Conservation (phyloP, 768 basidiomycete species). For the Favolaschia claudopus region DNA sequence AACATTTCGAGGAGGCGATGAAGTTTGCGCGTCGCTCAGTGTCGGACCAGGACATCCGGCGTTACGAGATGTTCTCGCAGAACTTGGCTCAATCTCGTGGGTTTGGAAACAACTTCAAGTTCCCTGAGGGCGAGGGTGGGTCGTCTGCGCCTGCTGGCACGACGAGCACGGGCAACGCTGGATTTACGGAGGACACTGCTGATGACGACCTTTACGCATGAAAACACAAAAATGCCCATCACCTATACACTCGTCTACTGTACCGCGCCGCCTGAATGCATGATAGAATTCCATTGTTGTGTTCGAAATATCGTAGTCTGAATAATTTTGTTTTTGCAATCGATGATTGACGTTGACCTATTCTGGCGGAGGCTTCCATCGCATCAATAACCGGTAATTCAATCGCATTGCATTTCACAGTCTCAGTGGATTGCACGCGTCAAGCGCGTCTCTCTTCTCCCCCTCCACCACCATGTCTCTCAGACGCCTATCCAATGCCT, state of each 20-base stretch:
- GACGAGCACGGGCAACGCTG: conserved; percentile 67
- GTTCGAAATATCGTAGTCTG: background rate
- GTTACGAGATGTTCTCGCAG: conserved; percentile 99
- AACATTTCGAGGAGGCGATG: conserved; percentile 99
- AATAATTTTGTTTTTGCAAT: background rate
- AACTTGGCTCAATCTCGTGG: conserved; percentile 91
- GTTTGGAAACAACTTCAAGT: conserved; percentile 97
- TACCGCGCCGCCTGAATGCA: conserved; percentile 15
- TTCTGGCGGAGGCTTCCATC: too few species aligned
- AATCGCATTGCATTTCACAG: too few species aligned
- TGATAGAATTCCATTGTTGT: conserved; percentile 18
- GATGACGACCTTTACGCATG: conserved; percentile 95
- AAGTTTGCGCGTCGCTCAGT: conserved; percentile 96
- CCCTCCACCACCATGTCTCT: conserved; percentile 30
- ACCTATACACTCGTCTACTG: background rate
- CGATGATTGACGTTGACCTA: too few species aligned
- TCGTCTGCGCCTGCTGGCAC: conserved; percentile 49
- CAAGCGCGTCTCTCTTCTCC: conserved; percentile 19
- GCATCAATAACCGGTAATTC: too few species aligned
- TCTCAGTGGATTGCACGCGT: conserved; percentile 14
- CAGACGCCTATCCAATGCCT: conserved; percentile 43
- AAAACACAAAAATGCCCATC: conserved; percentile 25
- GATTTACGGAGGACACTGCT: conserved; percentile 83
- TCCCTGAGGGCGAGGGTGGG: conserved; percentile 78
- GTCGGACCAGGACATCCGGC: conserved; percentile 94